phyloP scores from a whole-genome alignment of 768 basidiomycete genomes.

The Mycena galopus region DNA sequence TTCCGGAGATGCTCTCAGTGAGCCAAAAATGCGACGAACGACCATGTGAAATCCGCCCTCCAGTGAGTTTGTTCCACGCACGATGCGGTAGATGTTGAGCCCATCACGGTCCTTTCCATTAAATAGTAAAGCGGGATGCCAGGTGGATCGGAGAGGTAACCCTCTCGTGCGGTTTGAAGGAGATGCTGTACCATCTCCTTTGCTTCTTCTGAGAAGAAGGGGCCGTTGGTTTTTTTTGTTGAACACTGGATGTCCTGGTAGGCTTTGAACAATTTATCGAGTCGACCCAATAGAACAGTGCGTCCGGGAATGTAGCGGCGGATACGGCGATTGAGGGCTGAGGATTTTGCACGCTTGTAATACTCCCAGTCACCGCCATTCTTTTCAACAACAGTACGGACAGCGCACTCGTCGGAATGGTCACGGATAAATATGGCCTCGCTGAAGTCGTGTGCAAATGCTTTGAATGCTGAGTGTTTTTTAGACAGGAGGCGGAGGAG shows the following conservation, averaged over 20 bases:
- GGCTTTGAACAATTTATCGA: background rate
- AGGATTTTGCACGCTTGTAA: background rate
- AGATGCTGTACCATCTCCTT: conserved; percentile 6
- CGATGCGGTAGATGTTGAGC: background rate
- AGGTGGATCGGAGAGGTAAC: conserved; percentile 40
- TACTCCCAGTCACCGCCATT: conserved; percentile 10
- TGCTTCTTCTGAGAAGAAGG: conserved; percentile 12
- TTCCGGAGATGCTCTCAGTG: too few species aligned
- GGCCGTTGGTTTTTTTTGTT: background rate
- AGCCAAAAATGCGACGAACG: too few species aligned
- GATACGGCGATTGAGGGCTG: background rate
- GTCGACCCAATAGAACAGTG: background rate
- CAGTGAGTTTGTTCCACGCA: conserved; percentile 35
- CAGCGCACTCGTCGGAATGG: background rate
- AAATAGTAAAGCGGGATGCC: conserved; percentile 29
- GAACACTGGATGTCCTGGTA: conserved; percentile 11
- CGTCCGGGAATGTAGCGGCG: conserved; percentile 4
- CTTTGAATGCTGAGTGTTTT: conserved; percentile 21
- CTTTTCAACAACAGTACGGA: background rate
- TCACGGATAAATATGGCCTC: conserved; percentile 20
- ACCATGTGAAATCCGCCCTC: conserved; percentile 38
- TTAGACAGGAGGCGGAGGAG: conserved; percentile 13
- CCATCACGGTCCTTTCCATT: conserved; percentile 27
- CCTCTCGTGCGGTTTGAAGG: conserved; percentile 5
- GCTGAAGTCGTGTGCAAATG: conserved; percentile 7